Conservation (phyloP, 768 basidiomycete species). For the Calocybe gangraenosa region DNA sequence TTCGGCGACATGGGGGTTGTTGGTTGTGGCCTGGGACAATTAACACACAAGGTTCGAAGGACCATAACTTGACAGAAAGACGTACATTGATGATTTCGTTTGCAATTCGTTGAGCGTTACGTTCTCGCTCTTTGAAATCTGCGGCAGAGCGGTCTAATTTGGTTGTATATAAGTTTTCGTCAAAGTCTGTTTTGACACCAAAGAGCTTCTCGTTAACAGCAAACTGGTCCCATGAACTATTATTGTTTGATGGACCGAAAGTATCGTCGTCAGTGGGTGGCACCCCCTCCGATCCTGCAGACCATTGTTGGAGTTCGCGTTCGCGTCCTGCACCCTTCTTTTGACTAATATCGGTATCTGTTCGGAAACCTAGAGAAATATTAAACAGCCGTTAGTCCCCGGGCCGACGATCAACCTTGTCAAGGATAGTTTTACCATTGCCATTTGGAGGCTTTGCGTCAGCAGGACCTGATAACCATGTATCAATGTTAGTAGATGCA, state of each 20-base stretch:
- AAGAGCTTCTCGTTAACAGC: constrained; percentile 90
- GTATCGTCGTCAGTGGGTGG: constrained; percentile 60
- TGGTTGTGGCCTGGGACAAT: constrained; percentile 46
- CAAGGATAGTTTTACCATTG: constrained; percentile 50
- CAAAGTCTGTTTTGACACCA: constrained; percentile 86
- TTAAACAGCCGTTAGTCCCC: constrained; percentile 3
- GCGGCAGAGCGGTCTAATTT: constrained; percentile 80
- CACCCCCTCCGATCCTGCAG: constrained; percentile 36
- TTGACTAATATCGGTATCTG: constrained; percentile 73
- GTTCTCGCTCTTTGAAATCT: constrained; percentile 87
- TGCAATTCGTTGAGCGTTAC: constrained; percentile 82
- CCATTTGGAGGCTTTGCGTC: constrained; percentile 66
- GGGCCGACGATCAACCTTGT: constrained; percentile 1
- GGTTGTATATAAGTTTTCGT: constrained; percentile 94
- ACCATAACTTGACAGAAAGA: constrained; percentile 10
- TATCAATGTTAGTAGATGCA: constrained; percentile 67
- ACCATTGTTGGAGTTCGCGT: constrained; percentile 82
- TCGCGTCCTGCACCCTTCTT: constrained; percentile 52
- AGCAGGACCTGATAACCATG: constrained; percentile 70
- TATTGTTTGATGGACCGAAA: constrained; percentile 49
- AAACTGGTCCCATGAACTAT: constrained; percentile 84
- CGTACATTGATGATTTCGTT: constrained; percentile 87
- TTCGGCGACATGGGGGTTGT: constrained; percentile 85
- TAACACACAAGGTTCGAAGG: constrained; percentile 1
- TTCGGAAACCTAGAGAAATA: constrained; percentile 69